Evolutionary conservation across 2,329 filamentous ascomycete genomes (phyloP), one percentile per base, ranked within the genome.

Genomic region (Beauveria sp.): DNA sequence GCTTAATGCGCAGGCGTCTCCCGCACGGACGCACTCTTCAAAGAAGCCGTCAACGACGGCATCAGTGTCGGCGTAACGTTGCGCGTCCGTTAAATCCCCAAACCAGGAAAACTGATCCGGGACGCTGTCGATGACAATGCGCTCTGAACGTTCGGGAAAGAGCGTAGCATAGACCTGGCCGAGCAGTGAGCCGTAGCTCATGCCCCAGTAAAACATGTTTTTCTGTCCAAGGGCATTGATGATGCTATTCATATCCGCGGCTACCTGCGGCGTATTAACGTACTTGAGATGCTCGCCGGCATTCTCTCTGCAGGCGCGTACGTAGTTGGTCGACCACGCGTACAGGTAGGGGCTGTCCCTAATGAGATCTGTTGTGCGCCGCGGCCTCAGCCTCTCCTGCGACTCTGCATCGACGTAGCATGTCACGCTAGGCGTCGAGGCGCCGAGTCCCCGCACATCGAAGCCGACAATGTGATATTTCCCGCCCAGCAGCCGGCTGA

Each of bases 221-320:
- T 73, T 55, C 28, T 71, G 65, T 3, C 72, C 73, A 45, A 73
- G 52, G 22, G 70, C 77, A 55, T 80, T 76, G 1, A 81, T 68
- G 31, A 81, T 80, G 14, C 69, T 75, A 64, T 80, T 79, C 78
- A 82, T 81, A 63, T 82, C 80, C 38, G 79, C 77, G 10, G 78
- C 80, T 1, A 77, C 79, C 66, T 81, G 79, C 0, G 78, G 79
- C 0, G 79, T 81, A 61, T 81, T 80, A 62, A 80, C 69, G 63
- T 80, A 80, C 8, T 64, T 65, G 3, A 74, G 76, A 63, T 79
- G 68, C 53, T 79, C 76, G 0, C 77, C 78, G 72, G 76, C 77
- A 1, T 69, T 78, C 12, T 81, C 78, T 5, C 66, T 63, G 53
- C 79, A 81, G 0, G 76, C 74, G 12, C 68, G 69, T 3, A 72